Percentiles rank a stretch among this genome's conserved stretches.
Conservation (phyloP, 139 green algal genomes). For the Asterochloris erici region DNA sequence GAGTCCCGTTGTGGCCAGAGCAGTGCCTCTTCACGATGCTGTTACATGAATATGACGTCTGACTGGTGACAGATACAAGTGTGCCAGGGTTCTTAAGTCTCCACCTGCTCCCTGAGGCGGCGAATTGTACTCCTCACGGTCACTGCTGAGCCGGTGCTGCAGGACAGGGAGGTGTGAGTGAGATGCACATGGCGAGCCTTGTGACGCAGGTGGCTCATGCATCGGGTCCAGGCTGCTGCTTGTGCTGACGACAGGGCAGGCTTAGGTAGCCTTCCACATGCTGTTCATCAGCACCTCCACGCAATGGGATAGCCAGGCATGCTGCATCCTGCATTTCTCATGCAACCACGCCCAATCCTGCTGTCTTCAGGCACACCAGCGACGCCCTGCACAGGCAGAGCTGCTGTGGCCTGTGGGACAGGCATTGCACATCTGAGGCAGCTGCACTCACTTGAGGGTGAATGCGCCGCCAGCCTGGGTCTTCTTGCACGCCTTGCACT, state of each 20-base stretch:
- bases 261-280: neutral
- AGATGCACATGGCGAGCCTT: too few relatives aligned
- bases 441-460: constrained; percentile 65
- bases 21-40: too few relatives aligned
- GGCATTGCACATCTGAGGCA: neutral
- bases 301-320: neutral
- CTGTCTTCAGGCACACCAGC: neutral
- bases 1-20: too few relatives aligned
- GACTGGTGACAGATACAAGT: neutral
- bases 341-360: neutral
- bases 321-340: neutral
- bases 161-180: neutral
- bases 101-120: constrained; percentile 91
- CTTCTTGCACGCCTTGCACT: constrained; percentile 96
- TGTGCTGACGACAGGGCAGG: neutral
- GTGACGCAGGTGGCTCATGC: too few relatives aligned
- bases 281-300: neutral
- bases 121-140: constrained; percentile 97
- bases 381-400: neutral
- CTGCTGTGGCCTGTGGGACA: neutral
- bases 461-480: constrained; percentile 92
- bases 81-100: constrained; percentile 48
- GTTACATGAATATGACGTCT: too few relatives aligned
- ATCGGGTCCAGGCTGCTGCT: too few relatives aligned
- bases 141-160: constrained; percentile 89